Conservation (phyloP, 2,329 filamentous ascomycete species). For the Fusarium stilboides region DNA sequence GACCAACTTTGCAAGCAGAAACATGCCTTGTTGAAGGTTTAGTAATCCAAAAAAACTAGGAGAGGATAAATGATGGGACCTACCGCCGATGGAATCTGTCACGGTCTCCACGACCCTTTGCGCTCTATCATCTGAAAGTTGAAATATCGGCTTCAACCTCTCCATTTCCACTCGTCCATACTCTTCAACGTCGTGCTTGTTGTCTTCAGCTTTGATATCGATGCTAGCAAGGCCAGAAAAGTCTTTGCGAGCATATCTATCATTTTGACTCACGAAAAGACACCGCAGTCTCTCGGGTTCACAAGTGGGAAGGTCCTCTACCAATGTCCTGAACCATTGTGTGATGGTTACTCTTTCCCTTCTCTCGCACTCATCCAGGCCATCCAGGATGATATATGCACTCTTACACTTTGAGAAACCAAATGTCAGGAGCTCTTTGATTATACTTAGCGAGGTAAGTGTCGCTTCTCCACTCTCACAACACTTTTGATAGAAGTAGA, state of each 20-base stretch:
- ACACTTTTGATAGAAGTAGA: accelerated
- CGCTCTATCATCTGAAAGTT: no score
- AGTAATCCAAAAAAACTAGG: no score
- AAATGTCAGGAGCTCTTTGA: accelerated
- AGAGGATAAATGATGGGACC: no score
- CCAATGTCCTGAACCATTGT: accelerated
- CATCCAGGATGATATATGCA: not conserved
- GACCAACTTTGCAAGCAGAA: no score
- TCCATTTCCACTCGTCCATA: no score
- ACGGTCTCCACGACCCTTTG: no score
- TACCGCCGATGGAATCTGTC: no score
- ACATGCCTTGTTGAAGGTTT: no score
- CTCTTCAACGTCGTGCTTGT: accelerated
- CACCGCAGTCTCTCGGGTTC: accelerated
- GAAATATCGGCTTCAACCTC: no score
- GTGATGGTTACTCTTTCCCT: not conserved
- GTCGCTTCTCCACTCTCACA: not conserved
- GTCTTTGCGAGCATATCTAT: no score
- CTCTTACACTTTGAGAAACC: no score
- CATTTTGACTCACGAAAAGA: not conserved
- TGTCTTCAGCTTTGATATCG: accelerated
- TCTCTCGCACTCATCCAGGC: not conserved
- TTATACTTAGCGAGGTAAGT: accelerated
- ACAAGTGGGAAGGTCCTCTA: accelerated
- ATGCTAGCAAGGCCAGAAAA: accelerated